Evolutionary conservation across 148 eudicot genomes (phyloP).

Genomic region (Euryodendron excelsum): DNA sequence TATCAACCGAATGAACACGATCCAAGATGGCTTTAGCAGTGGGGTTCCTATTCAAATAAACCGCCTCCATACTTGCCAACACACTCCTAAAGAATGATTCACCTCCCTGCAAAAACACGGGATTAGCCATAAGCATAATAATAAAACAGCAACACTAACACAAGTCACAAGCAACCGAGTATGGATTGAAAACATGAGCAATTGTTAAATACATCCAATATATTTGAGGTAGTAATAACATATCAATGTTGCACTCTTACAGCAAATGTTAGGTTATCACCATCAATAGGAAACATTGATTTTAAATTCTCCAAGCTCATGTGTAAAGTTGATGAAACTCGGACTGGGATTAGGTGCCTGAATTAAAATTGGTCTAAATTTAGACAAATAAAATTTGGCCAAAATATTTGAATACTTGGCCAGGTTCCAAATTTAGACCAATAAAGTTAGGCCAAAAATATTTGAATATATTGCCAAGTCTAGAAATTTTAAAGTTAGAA

Average conservation of each 20-base stretch:
- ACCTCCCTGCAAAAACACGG: slow-evolving; percentile 49
- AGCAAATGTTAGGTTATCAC: background rate
- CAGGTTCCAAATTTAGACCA: background rate
- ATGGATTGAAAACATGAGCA: background rate
- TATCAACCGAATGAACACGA: slow-evolving; percentile 64
- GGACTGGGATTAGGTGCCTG: background rate
- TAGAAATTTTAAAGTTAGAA: too few species aligned
- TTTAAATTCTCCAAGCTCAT: background rate
- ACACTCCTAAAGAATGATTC: slow-evolving; percentile 81
- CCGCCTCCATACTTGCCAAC: slow-evolving; percentile 66
- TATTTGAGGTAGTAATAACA: background rate
- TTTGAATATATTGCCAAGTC: background rate
- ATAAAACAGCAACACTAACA: background rate
- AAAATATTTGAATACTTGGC: background rate
- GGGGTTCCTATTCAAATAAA: slow-evolving; percentile 79
- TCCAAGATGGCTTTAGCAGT: slow-evolving; percentile 85
- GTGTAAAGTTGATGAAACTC: background rate
- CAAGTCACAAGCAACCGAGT: background rate
- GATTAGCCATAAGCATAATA: background rate
- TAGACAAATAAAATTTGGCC: background rate
- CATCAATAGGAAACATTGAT: background rate
- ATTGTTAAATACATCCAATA: background rate
- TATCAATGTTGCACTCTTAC: background rate
- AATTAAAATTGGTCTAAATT: background rate
- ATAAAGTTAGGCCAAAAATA: background rate